Evolutionary conservation across 2,329 filamentous ascomycete genomes (phyloP).

Genomic region (Emmonsia crescens): DNA sequence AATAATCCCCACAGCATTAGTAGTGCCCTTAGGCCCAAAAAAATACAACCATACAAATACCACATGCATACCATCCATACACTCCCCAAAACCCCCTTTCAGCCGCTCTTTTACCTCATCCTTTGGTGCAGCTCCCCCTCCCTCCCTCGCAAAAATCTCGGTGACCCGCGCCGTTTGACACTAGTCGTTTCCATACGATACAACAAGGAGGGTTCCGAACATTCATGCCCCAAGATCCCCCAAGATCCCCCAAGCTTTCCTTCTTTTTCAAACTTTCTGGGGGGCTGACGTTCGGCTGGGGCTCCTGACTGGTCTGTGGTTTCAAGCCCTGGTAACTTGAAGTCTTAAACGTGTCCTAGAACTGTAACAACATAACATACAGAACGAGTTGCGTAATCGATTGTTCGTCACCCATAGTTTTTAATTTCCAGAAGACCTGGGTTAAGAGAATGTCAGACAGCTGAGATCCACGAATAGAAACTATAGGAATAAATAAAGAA

Average conservation of each 20-base stretch:
- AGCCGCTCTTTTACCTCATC: neutral
- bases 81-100: neutral
- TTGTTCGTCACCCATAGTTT: neutral
- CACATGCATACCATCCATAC: neutral
- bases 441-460: too few species aligned
- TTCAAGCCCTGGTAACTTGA: too few species aligned
- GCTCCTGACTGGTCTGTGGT: neutral
- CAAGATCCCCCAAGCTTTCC: neutral
- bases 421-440: too few species aligned
- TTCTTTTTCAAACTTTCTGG: too few species aligned
- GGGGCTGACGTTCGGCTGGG: neutral
- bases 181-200: slow-evolving; percentile 2
- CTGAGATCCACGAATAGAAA: too few species aligned
- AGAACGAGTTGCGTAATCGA: neutral
- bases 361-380: too few species aligned
- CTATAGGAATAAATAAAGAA: too few species aligned
- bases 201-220: too few species aligned
- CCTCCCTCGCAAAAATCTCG: neutral
- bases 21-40: too few species aligned
- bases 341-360: too few species aligned
- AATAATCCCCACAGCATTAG: too few species aligned
- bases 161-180: neutral
- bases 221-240: neutral
- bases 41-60: neutral
- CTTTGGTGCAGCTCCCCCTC: neutral